Conservation (phyloP, 2,329 filamentous ascomycete species). For the Neurospora sp. region DNA sequence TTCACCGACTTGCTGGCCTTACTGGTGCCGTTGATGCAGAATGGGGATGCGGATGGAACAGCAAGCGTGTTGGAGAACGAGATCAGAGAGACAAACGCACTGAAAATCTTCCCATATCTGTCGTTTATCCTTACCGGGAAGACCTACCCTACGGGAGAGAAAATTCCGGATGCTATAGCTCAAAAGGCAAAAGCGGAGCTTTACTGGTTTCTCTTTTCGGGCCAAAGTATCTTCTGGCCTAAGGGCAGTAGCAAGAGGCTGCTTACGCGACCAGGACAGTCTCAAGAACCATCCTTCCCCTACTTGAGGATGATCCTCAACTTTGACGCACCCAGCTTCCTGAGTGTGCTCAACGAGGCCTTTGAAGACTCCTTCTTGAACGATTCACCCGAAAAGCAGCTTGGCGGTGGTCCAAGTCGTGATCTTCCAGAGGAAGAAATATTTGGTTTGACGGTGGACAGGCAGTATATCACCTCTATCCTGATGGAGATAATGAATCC, state of each 20-base stretch:
- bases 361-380: conserved; percentile 95
- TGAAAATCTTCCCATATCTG: conserved; percentile 91
- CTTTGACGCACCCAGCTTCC: conserved; percentile 83
- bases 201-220: conserved; percentile 90
- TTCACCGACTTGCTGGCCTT: conserved; percentile 72
- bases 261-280: conserved; percentile 45
- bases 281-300: conserved; percentile 67
- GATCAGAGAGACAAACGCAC: conserved; percentile 58
- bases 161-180: conserved; percentile 63
- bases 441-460: conserved; percentile 64
- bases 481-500: conserved; percentile 82
- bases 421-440: conserved; percentile 56
- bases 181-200: conserved; percentile 74
- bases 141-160: conserved; percentile 78
- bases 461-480: conserved; percentile 88
- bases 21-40: conserved; percentile 48
- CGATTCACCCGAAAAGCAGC: conserved; percentile 55
- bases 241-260: conserved; percentile 52
- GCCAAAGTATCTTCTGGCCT: conserved; percentile 67
- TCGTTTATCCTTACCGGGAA: conserved; percentile 85
- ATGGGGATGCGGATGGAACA: conserved; percentile 41
- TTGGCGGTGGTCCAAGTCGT: conserved; percentile 40
- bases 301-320: conserved; percentile 76
- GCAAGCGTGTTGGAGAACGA: conserved; percentile 50
- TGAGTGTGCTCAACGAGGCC: conserved; percentile 92